phyloP scores from a whole-genome alignment of 768 basidiomycete genomes.

The Tulasnella sp. region DNA sequence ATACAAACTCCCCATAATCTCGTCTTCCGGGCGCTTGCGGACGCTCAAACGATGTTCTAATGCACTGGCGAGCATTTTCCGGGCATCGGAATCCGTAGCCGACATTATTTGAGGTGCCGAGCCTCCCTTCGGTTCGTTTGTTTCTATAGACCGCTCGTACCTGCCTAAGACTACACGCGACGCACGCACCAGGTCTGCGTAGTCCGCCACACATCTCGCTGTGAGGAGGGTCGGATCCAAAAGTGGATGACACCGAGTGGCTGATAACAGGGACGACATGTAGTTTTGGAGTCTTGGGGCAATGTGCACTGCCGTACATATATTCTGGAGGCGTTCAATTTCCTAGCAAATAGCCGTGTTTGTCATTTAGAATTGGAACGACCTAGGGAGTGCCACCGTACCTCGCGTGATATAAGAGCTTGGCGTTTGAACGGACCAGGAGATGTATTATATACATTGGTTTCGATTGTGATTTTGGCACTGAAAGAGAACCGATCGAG shows the following conservation, averaged over 20 bases:
- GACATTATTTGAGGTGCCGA: constrained; percentile 34
- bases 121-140: constrained; percentile 26
- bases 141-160: constrained; percentile 1
- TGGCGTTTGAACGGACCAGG: constrained; percentile 12
- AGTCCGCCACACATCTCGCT: constrained; percentile 51
- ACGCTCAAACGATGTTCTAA: constrained; percentile 69
- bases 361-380: not conserved
- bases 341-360: constrained; percentile 7
- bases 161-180: constrained; percentile 46
- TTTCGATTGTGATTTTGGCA: constrained; percentile 28
- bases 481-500: constrained; percentile 77
- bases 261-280: constrained; percentile 63
- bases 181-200: constrained; percentile 58
- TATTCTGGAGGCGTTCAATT: constrained; percentile 24
- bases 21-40: constrained; percentile 60
- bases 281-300: constrained; percentile 53
- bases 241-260: constrained; percentile 60
- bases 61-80: constrained; percentile 61
- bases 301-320: constrained; percentile 36
- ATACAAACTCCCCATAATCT: constrained; percentile 55
- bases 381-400: not conserved
- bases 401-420: constrained; percentile 7
- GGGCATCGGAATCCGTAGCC: constrained; percentile 67
- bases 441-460: not conserved
- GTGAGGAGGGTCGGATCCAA: constrained; percentile 65